Evolutionary conservation across 257 asterid species (phyloP).

Genomic region (Knoxia roxburghii): DNA sequence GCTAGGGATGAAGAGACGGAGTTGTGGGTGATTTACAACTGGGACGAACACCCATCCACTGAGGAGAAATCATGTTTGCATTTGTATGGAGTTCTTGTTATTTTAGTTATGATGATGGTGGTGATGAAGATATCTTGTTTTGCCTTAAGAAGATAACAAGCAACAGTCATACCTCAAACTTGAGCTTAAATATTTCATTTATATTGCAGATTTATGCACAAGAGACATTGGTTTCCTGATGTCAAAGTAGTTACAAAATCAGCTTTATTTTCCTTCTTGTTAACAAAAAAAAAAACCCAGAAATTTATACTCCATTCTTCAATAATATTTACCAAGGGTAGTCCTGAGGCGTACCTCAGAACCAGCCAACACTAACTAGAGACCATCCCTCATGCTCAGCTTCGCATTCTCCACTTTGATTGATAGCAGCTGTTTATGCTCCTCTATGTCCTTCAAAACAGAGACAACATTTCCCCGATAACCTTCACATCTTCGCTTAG

Average conservation of each 20-base stretch:
- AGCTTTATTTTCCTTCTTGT: too few species aligned
- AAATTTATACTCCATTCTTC: background rate
- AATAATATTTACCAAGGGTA: background rate
- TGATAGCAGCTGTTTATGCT: constrained; percentile 72
- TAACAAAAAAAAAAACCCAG: too few species aligned
- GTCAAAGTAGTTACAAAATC: too few species aligned
- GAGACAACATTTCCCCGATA: constrained; percentile 71
- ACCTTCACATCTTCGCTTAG: constrained; percentile 71
- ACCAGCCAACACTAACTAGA: constrained; percentile 2
- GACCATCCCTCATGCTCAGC: constrained; percentile 65
- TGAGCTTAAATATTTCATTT: too few species aligned
- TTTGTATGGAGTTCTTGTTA: constrained; percentile 14
- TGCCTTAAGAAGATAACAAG: too few species aligned
- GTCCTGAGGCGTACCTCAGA: background rate
- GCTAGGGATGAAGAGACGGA: background rate
- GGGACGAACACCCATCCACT: background rate
- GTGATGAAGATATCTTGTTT: too few species aligned
- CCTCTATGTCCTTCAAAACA: constrained; percentile 84
- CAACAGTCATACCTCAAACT: too few species aligned
- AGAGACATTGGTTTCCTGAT: too few species aligned
- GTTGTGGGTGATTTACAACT: constrained; percentile 17
- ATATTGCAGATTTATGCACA: too few species aligned
- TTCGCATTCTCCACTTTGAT: constrained; percentile 69
- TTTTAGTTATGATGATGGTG: too few species aligned
- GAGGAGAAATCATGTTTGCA: constrained; percentile 1